Conservation (phyloP, 2,329 filamentous ascomycete species). For the Chaetomium globosum region DNA sequence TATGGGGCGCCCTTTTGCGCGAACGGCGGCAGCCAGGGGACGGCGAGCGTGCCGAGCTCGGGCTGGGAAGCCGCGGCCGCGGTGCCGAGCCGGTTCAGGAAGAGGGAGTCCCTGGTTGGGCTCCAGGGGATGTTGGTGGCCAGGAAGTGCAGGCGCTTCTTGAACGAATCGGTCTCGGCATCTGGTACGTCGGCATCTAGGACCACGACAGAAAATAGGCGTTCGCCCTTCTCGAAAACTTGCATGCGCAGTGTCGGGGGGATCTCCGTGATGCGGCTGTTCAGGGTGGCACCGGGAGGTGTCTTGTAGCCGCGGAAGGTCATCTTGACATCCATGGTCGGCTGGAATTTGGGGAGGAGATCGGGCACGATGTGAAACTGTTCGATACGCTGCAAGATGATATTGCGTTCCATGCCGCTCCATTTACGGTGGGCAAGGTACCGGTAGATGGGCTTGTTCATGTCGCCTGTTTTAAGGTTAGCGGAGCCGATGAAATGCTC, state of each 20-base stretch:
- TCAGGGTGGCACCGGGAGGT: constrained; percentile 75
- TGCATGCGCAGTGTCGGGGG: constrained; percentile 79
- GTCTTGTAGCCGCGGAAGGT: constrained; percentile 73
- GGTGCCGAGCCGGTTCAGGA: constrained; percentile 63
- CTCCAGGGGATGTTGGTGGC: constrained; percentile 65
- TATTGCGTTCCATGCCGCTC: constrained; percentile 76
- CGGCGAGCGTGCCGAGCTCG: constrained; percentile 60
- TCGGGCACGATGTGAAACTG: constrained; percentile 90
- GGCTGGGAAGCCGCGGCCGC: constrained; percentile 40
- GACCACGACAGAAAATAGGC: constrained; percentile 80
- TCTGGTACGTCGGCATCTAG: constrained; percentile 91
- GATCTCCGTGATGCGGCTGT: constrained; percentile 71
- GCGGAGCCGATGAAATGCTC: not conserved
- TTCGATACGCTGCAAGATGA: constrained; percentile 81
- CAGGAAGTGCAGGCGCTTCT: constrained; percentile 82
- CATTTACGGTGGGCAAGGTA: constrained; percentile 85
- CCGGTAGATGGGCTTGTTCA: constrained; percentile 95
- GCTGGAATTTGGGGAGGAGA: constrained; percentile 77
- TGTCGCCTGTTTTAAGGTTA: constrained; percentile 67
- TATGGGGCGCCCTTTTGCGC: constrained; percentile 89
- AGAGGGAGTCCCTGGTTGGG: constrained; percentile 60
- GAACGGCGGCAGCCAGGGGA: constrained; percentile 82
- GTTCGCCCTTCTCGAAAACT: constrained; percentile 78
- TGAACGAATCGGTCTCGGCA: constrained; percentile 72
- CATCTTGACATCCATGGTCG: constrained; percentile 77